phyloP scores from a whole-genome alignment of 169 alveolate genomes.

The Eimeria tenella region DNA sequence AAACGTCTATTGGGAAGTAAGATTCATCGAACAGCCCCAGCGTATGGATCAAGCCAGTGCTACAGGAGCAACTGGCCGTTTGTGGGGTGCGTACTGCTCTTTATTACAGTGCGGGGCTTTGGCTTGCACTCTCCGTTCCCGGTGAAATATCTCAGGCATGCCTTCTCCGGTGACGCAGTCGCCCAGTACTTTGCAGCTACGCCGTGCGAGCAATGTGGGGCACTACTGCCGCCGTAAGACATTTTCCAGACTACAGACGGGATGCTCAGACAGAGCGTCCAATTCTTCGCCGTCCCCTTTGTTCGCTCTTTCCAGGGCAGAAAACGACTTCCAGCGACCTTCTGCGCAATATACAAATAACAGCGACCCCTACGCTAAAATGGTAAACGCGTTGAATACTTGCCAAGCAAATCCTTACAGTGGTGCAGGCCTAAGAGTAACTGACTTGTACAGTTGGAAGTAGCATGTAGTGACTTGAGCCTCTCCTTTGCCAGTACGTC shows the following conservation, averaged over 20 bases:
- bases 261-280: neutral
- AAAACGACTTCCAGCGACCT: neutral
- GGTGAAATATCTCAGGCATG: neutral
- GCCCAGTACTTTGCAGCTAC: neutral
- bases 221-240: constrained; percentile 11
- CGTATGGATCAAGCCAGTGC: neutral
- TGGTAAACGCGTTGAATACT: constrained; percentile 2
- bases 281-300: neutral
- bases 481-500: no score
- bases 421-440: no score
- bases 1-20: constrained; percentile 15
- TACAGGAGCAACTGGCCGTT: no score
- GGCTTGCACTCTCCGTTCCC: no score
- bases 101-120: no score
- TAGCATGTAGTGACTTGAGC: no score
- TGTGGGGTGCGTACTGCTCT: no score
- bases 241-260: constrained; percentile 6
- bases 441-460: no score
- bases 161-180: constrained; percentile 8
- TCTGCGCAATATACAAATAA: constrained; percentile 61
- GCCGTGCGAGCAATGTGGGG: neutral
- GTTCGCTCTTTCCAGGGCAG: neutral
- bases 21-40: neutral
- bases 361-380: constrained; percentile 70
- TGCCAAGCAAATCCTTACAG: neutral